Base-by-base conservation (phyloP, 2,329 filamentous ascomycete species). In the Xylariaceae sp. region DNA sequence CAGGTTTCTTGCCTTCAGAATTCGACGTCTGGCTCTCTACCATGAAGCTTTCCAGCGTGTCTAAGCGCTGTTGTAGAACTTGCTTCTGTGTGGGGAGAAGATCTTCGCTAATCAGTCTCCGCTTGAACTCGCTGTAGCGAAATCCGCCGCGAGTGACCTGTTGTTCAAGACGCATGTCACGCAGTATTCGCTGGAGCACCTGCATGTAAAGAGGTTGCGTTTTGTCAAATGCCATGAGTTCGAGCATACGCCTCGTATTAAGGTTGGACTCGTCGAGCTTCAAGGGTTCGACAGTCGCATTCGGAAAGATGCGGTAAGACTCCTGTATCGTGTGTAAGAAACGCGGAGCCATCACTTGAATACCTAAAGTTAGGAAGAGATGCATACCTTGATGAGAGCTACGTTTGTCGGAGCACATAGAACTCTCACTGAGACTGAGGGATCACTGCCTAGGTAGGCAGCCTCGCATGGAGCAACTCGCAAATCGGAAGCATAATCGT, bases 31-130 rank as follows among this genome's bases (percentile, higher is more conserved):
- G 22, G 22, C 22, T 7, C 22, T 27, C 22, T 27, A 65, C 63
- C 64, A 88, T 75, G 64, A 87, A 88, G 12, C 77, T 82, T 58
- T 89, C 81, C 0, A 89, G 69, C 0, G 83, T 73, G 7, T 81
- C 74, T 1, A 89, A 68, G 0, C 86, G 76, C 62, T 83, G 76
- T 0, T 73, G 66, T 1, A 92, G 67, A 0, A 83, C 80, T 0
- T 60, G 70, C 0, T 65, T 62, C 59, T 90, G 85, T 1, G 63
- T 67, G 0, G 64, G 58, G 0, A 71, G 68, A 17, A 87, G 69
- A 0, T 66, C 58, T 19, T 74, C 67, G 0, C 47, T 22, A 0
- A 63, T 53, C 0, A 78, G 58, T 2, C 66, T 52, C 0, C 19
- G 6, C 42, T 70, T 73, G 63, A 85, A 84, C 0, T 62, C 54